Conservation (phyloP, 1,284 basidiomycete species). For the Blastosporella zonata region DNA sequence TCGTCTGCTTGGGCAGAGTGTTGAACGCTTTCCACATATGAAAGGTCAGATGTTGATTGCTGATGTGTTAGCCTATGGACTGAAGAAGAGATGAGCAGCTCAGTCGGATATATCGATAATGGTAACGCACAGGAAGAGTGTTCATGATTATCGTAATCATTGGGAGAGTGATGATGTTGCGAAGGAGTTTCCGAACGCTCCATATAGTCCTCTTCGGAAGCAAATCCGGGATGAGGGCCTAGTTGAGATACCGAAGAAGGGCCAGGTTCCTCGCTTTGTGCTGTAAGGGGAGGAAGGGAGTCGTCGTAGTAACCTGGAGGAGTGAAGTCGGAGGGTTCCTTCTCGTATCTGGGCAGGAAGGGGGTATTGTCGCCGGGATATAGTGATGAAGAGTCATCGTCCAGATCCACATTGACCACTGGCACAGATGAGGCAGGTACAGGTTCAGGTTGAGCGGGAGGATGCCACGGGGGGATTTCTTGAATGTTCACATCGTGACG, state of each 20-base stretch:
- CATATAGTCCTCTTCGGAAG: constrained; percentile 1
- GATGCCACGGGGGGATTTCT: constrained; percentile 9
- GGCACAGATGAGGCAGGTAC: neutral
- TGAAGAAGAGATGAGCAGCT: constrained; percentile 4
- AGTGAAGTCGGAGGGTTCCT: constrained; percentile 4
- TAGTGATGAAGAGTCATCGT: constrained; percentile 19
- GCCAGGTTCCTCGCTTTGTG: neutral
- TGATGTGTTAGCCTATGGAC: constrained; percentile 7
- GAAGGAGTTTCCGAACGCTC: constrained; percentile 7
- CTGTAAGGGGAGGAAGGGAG: neutral
- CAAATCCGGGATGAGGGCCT: constrained; percentile 6
- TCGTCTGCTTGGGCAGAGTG: neutral
- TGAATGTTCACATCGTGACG: neutral
- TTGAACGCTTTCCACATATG: constrained; percentile 15
- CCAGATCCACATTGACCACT: neutral
- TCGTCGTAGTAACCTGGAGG: constrained; percentile 11
- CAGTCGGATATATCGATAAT: neutral
- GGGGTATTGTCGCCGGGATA: constrained; percentile 16
- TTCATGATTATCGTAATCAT: neutral
- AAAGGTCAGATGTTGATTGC: constrained; percentile 19
- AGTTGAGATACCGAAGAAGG: constrained; percentile 1
- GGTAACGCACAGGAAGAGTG: constrained; percentile 3
- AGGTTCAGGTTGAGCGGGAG: neutral
- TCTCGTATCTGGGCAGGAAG: constrained; percentile 14
- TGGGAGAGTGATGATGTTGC: constrained; percentile 3